Conservation (phyloP, 805 yeast species). For the Candida verbasci region DNA sequence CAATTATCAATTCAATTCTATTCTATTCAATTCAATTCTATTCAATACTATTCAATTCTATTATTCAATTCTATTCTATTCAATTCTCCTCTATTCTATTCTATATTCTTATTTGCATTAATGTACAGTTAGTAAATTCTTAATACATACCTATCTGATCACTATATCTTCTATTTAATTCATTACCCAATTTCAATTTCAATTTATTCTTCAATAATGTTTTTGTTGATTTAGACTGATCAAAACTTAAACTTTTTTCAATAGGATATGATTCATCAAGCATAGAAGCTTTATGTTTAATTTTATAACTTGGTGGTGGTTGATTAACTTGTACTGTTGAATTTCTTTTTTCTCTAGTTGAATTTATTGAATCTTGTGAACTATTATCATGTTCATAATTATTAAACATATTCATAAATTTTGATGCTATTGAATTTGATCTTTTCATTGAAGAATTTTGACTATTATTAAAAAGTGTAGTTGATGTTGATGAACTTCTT, state of each 20-base stretch:
- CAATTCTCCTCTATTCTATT: not conserved
- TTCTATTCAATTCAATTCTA: too few relatives aligned
- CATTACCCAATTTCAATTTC: conserved; percentile 7
- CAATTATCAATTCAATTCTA: too few relatives aligned
- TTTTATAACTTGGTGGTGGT: too few relatives aligned
- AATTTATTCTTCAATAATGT: conserved; percentile 18
- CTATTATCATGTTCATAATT: not conserved
- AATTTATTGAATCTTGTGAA: not conserved
- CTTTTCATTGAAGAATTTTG: conserved; percentile 8
- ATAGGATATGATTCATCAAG: conserved; percentile 3
- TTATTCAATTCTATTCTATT: not conserved
- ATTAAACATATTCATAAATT: conserved; percentile 17
- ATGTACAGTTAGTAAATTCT: not conserved
- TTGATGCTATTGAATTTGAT: conserved; percentile 17
- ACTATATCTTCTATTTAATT: conserved; percentile 4
- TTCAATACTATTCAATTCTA: too few relatives aligned
- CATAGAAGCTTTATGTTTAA: too few relatives aligned
- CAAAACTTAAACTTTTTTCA: conserved; percentile 20
- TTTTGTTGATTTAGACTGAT: conserved; percentile 34
- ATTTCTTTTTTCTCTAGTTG: conserved; percentile 1
- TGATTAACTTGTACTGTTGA: conserved; percentile 2
- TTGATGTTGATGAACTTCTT: conserved; percentile 7
- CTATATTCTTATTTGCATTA: not conserved
- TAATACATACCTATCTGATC: conserved; percentile 12
- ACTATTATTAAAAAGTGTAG: conserved; percentile 2